Base-by-base conservation (phyloP, 495 filamentous ascomycete genomes). In the Annulohypoxylon nitens region DNA sequence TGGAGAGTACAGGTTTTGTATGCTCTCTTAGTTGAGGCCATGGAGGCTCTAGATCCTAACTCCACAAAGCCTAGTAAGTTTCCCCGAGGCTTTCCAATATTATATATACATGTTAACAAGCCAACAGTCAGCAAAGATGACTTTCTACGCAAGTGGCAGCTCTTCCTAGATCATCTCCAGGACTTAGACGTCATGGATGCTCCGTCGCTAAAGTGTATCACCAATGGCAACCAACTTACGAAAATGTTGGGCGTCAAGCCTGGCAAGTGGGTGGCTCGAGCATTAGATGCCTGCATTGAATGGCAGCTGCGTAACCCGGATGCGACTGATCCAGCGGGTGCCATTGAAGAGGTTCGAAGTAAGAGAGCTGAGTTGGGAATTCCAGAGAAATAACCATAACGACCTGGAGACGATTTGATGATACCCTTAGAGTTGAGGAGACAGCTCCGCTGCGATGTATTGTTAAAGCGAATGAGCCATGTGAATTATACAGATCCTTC, bases 271-370 rank as follows among this genome's bases (percentile, higher is more conserved):
- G 88, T 94, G 86, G 86, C 87, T 66, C 81, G 82, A 63, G 94
- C 93, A 12, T 76, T 96, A 50, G 89, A 92, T 7, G 81, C 91
- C 14, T 89, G 90, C 33, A 85, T 96, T 78, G 88, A 88, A 64
- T 98, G 94, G 93, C 97, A 98, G 82, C 83, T 98, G 30, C 83
- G 91, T 34, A 88, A 98, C 77, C 93, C 94, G 2, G 87, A 87
- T 2, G 81, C 80, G 6, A 84, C 82, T 5, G 89, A 92, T 60
- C 85, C 89, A 16, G 78, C 84, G 6, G 86, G 83, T 20, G 93
- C 86, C 4, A 83, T 97, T 66, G 88, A 93, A 69, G 89, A 90
- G 75, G 85, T 96, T 16, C 67, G 78, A 45, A 78, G 77, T 45
- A 85, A 83, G 77, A 83, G 82, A 70, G 78, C 79, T 51, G 89